Percentiles rank a stretch among this genome's conserved stretches.
phyloP scores from a whole-genome alignment of 345 rosid species.

The Eucalyptus melliodora region DNA sequence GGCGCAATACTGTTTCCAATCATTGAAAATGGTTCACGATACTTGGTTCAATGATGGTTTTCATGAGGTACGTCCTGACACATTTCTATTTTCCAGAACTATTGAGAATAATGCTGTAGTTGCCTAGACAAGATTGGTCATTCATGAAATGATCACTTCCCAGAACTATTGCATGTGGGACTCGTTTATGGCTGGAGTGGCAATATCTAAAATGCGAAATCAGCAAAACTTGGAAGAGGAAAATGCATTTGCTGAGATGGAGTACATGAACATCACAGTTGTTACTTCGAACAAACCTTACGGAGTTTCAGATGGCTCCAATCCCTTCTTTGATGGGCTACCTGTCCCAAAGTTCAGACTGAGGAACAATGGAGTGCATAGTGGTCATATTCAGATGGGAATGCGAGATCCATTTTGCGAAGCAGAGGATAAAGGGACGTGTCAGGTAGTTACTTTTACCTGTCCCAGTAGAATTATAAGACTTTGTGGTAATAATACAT shows the following conservation, averaged over 20 bases:
- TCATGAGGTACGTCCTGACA: slow-evolving; percentile 25
- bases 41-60: slow-evolving; percentile 53
- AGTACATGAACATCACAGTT: slow-evolving; percentile 73
- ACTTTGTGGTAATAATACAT: not conserved
- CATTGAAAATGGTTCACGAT: slow-evolving; percentile 65
- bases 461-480: not conserved
- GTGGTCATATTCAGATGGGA: slow-evolving; percentile 81
- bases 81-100: not conserved
- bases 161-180: slow-evolving; percentile 96
- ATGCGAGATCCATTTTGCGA: slow-evolving; percentile 60
- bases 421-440: slow-evolving; percentile 49
- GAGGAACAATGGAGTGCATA: slow-evolving; percentile 52
- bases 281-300: slow-evolving; percentile 81
- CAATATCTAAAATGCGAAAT: slow-evolving; percentile 55
- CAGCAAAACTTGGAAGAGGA: slow-evolving; percentile 17
- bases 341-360: slow-evolving; percentile 46
- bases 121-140: not conserved
- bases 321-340: slow-evolving; percentile 63
- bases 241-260: slow-evolving; percentile 80
- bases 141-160: not conserved
- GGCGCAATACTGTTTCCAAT: slow-evolving; percentile 65
- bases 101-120: not conserved
- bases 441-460: slow-evolving; percentile 35
- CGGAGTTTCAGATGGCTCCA: slow-evolving; percentile 58
- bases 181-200: slow-evolving; percentile 72